These are phyloP conservation scores for Lasiosphaeria hispida DNA, from an alignment of 495 filamentous ascomycete genomes.

Conservation along the genomic window DNA sequence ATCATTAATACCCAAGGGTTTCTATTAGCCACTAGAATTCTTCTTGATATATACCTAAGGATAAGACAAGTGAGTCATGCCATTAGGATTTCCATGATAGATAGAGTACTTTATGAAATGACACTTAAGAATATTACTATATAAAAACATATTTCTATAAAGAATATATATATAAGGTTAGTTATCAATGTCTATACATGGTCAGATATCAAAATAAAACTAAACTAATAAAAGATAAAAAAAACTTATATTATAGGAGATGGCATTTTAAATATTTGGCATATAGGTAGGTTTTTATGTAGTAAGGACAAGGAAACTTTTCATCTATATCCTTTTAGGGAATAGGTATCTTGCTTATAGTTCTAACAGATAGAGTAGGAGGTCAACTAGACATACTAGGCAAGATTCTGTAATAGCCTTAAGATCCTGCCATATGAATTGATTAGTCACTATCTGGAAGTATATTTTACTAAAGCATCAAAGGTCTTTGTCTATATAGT, in stretches of 20 bases:
- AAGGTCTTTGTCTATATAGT: too few relatives aligned
- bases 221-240: conserved; percentile 18
- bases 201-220: too few relatives aligned
- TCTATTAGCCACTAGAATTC: too few relatives aligned
- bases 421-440: conserved; percentile 86
- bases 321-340: conserved; percentile 91
- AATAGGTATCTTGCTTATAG: conserved; percentile 71
- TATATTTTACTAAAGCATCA: too few relatives aligned
- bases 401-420: conserved; percentile 81
- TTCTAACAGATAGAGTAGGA: conserved; percentile 55
- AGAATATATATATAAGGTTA: conserved; percentile 94
- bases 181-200: conserved; percentile 81
- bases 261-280: conserved; percentile 96
- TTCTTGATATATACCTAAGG: too few relatives aligned
- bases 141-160: conserved; percentile 93
- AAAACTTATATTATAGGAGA: conserved; percentile 81
- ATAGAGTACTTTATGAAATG: conserved; percentile 98
- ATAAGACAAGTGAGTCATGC: too few relatives aligned
- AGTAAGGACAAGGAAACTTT: conserved; percentile 95
- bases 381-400: conserved; percentile 81
- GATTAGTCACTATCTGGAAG: conserved; percentile 58
- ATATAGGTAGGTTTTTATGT: conserved; percentile 94
- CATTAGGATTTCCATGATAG: conserved; percentile 87
- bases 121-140: conserved; percentile 95
- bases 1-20: too few relatives aligned